phyloP scores from a whole-genome alignment of 2,329 filamentous ascomycete species.

The Penicillium sp. region DNA sequence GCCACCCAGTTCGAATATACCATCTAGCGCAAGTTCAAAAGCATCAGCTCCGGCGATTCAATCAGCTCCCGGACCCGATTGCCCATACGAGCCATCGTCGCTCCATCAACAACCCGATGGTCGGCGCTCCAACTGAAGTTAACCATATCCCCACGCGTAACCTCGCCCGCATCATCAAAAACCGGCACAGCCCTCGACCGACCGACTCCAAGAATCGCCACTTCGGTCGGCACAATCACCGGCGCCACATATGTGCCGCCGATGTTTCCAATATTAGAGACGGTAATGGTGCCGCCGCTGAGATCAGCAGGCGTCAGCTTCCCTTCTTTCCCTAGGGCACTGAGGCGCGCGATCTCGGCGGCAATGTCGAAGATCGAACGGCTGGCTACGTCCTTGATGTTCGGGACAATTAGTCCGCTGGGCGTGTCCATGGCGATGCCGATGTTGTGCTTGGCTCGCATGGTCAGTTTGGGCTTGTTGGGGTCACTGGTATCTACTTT shows the following conservation, averaged over 20 bases:
- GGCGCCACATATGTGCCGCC: slow-evolving; percentile 90
- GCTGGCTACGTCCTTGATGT: slow-evolving; percentile 78
- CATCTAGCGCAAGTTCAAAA: slow-evolving; percentile 66
- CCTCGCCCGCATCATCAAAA: slow-evolving; percentile 60
- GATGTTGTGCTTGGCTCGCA: slow-evolving; percentile 87
- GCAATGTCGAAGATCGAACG: slow-evolving; percentile 79
- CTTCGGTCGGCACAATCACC: slow-evolving; percentile 85
- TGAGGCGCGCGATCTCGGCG: slow-evolving; percentile 71
- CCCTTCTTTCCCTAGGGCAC: slow-evolving; percentile 70
- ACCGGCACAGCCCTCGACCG: slow-evolving; percentile 77
- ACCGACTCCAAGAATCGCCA: slow-evolving; percentile 88
- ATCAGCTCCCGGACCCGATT: slow-evolving; percentile 76
- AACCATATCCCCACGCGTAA: slow-evolving; percentile 76
- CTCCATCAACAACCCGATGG: slow-evolving; percentile 90
- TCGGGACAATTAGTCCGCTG: slow-evolving; percentile 82
- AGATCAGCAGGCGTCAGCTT: slow-evolving; percentile 76
- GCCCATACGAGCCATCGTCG: slow-evolving; percentile 88
- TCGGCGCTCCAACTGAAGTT: slow-evolving; percentile 98
- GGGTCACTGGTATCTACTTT: slow-evolving; percentile 67
- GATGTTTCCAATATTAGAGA: slow-evolving; percentile 95
- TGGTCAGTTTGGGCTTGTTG: slow-evolving; percentile 71
- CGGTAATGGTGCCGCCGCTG: slow-evolving; percentile 84
- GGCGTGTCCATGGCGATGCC: slow-evolving; percentile 96
- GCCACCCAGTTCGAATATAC: no score
- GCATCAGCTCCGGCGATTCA: slow-evolving; percentile 84